Percentiles rank a stretch among this genome's conserved stretches.
Conservation (phyloP, 176 grass and related monocot genomes). For the Oryza brachyantha region DNA sequence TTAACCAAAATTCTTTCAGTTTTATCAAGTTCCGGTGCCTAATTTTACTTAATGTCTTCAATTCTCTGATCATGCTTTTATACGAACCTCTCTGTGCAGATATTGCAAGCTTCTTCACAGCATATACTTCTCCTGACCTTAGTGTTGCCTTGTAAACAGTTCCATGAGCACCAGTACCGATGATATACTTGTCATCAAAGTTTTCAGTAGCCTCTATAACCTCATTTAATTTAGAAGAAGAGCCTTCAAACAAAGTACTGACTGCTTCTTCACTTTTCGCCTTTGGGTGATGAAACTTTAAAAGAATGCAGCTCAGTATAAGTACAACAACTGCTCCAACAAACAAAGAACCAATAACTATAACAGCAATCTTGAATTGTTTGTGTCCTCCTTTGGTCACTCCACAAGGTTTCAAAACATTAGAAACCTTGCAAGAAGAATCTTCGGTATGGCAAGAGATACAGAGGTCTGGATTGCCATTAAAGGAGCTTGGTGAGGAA, state of each 20-base stretch:
- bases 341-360: constrained; percentile 47
- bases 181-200: constrained; percentile 49
- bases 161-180: constrained; percentile 63
- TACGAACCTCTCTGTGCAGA: constrained; percentile 24
- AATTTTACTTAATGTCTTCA: constrained; percentile 56
- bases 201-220: constrained; percentile 60
- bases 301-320: constrained; percentile 29
- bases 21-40: constrained; percentile 71
- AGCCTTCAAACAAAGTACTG: constrained; percentile 39
- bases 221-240: constrained; percentile 49
- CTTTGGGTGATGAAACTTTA: constrained; percentile 19
- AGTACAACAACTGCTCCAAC: constrained; percentile 32
- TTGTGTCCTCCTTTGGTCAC: constrained; percentile 19
- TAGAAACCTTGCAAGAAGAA: constrained; percentile 37
- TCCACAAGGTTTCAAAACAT: constrained; percentile 40
- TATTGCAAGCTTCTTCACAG: constrained; percentile 57
- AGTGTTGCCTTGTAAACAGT: constrained; percentile 58
- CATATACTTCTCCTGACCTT: constrained; percentile 47
- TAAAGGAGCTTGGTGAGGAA: constrained; percentile 55
- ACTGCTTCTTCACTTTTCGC: constrained; percentile 10
- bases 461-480: constrained; percentile 64
- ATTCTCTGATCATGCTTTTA: constrained; percentile 61
- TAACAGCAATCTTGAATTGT: constrained; percentile 34
- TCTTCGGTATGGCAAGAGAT: constrained; percentile 38
- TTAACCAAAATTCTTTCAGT: constrained; percentile 54